Base-by-base conservation (phyloP, 1,284 basidiomycete species). In the Irpex rosettiformis region DNA sequence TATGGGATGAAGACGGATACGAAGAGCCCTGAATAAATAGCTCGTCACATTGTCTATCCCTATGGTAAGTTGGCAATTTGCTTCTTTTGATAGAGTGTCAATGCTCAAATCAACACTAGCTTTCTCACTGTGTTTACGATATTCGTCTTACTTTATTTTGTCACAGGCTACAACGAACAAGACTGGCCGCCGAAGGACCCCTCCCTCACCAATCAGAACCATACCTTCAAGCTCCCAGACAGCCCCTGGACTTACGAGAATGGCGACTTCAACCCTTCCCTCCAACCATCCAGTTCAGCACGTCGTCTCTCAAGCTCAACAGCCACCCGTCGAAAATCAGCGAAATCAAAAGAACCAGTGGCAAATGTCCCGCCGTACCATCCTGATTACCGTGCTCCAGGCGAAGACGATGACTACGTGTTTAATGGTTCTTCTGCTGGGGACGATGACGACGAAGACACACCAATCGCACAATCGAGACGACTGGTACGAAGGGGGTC, bases 161-260 rank as follows among this genome's bases (percentile, higher is more conserved):
- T 45, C 22, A 13, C 58, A 72, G 70, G 66, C 27, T 57, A 62
- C 5, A 58, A 57, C 21, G 65, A 65, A 16, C 67, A 71, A 56
- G 56, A 63, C 2, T 88, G 86, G 86, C 88, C 86, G 11, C 86
- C 84, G 6, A 73, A 74, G 48, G 84, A 88, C 66, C 82, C 83
- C 1, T 67, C 73, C 49, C 65, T 70, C n/a, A 61, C 65, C 55
- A 47, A 57, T 18, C 69, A 70, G 10, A 67, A 79, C 47, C 67
- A 73, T 60, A 71, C 73, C 33, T 78, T 86, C 63, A 69, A 69
- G 22, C 78, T 86, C 25, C 79, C 83, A 1, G 70, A 77, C 21
- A 85, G 83, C 7, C 89, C 94, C 3, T 96, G 94, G 85, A 93
- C 93, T 5, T 96, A 92, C 68, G 87, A 89, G 62, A 85, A 87